Evolutionary conservation across 441 rosid species (phyloP).

Genomic region (Mallotus japonicus): DNA sequence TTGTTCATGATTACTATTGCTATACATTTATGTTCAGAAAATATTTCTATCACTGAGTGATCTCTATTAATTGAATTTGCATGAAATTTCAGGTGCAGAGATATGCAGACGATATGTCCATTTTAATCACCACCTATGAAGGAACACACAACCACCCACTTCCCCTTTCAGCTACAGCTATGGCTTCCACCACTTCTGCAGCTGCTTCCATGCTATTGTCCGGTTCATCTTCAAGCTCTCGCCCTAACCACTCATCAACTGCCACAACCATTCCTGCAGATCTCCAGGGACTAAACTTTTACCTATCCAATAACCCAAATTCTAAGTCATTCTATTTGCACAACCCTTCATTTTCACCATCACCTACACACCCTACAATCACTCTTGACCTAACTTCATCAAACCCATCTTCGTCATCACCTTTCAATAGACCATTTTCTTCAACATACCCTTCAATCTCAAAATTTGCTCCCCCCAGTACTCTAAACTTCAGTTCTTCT

Average conservation of each 20-base stretch:
- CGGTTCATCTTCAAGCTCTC: constrained; percentile 37
- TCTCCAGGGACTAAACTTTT: constrained; percentile 59
- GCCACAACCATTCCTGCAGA: constrained; percentile 28
- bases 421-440: constrained; percentile 36
- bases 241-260: constrained; percentile 13
- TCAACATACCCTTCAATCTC: constrained; percentile 27
- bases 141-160: constrained; percentile 93
- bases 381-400: constrained; percentile 64
- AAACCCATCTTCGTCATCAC: constrained; percentile 39
- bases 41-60: too few species aligned
- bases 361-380: constrained; percentile 53
- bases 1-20: too few species aligned
- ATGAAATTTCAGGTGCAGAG: constrained; percentile 65
- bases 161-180: constrained; percentile 77
- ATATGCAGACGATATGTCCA: constrained; percentile 77
- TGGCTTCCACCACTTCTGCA: constrained; percentile 92
- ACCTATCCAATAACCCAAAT: constrained; percentile 41
- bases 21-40: too few species aligned
- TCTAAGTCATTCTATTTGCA: constrained; percentile 46
- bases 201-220: constrained; percentile 83
- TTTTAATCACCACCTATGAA: constrained; percentile 82
- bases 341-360: constrained; percentile 41
- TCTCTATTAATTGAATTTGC: neutral
- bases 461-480: constrained; percentile 36
- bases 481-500: constrained; percentile 50